phyloP scores from a whole-genome alignment of 73 alveolate genomes.

The Tetrahymena malaccensis region DNA sequence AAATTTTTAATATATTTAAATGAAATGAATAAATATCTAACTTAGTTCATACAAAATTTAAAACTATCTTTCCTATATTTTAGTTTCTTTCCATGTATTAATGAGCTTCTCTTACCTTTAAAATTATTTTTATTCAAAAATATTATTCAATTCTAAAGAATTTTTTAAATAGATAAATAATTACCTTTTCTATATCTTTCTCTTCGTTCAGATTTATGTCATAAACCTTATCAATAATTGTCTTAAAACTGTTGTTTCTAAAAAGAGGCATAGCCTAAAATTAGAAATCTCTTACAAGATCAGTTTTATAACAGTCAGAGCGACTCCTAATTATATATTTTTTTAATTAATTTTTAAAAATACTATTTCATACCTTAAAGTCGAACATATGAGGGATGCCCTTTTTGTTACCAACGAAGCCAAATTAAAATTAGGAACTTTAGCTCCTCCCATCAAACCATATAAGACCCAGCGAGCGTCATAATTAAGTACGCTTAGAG shows the following conservation, averaged over 20 bases:
- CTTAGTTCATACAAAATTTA: background rate
- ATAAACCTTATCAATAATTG: conserved; percentile 32
- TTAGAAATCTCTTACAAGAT: conserved; percentile 23
- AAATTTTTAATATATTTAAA: too few relatives aligned
- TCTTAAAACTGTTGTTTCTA: conserved; percentile 25
- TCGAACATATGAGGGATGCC: conserved; percentile 29
- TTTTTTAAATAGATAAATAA: background rate
- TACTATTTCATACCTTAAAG: conserved; percentile 14
- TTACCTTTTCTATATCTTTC: background rate
- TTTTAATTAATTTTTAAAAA: background rate
- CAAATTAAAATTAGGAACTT: conserved; percentile 22
- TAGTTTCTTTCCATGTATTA: background rate
- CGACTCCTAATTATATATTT: background rate
- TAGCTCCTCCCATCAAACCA: conserved; percentile 61
- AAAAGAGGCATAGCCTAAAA: conserved; percentile 21
- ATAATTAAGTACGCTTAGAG: conserved; percentile 23
- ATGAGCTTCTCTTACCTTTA: background rate
- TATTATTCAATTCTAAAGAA: background rate
- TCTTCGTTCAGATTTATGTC: conserved; percentile 25
- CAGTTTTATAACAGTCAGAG: conserved; percentile 39
- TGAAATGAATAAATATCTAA: too few relatives aligned
- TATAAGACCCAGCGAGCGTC: conserved; percentile 73
- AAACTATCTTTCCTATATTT: background rate
- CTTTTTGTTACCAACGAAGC: conserved; percentile 44
- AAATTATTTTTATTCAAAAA: background rate